Evolutionary conservation across 116 monocot species (phyloP).

Genomic region (Phalaenopsis hybrid): DNA sequence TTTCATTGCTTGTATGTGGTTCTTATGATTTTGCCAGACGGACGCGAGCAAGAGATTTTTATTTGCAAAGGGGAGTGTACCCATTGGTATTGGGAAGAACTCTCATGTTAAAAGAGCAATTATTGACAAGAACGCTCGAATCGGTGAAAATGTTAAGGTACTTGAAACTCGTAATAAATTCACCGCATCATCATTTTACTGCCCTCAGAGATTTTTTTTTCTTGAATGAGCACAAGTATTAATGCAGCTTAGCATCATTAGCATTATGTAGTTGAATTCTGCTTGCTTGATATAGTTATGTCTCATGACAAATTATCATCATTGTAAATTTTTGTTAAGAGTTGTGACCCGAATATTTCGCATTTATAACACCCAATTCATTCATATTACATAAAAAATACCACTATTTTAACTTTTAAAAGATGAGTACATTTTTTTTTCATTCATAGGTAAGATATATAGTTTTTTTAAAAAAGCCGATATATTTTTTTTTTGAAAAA

Average conservation of each 20-base stretch:
- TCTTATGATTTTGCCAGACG: conserved; percentile 37
- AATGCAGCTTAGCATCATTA: background rate
- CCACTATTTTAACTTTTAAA: no score
- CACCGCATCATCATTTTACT: no score
- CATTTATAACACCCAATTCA: no score
- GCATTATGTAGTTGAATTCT: background rate
- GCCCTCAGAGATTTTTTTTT: no score
- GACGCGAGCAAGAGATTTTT: conserved; percentile 72
- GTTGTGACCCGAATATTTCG: no score
- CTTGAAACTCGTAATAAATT: background rate
- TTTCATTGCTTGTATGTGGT: background rate
- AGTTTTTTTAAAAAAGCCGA: no score
- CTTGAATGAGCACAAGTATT: no score
- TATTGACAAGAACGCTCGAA: conserved; percentile 93
- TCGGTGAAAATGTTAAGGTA: conserved; percentile 96
- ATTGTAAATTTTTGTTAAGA: no score
- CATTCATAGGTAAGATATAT: no score
- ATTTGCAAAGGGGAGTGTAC: conserved; percentile 60
- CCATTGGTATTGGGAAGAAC: conserved; percentile 89
- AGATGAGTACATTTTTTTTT: no score
- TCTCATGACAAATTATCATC: background rate
- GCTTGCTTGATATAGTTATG: background rate
- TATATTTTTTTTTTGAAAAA: no score
- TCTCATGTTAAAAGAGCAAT: conserved; percentile 86
- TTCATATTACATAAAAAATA: no score